Evolutionary conservation across 2,329 filamentous ascomycete species (phyloP), one percentile per base, ranked within the genome.

Genomic region (Colletotrichum scovillei): DNA sequence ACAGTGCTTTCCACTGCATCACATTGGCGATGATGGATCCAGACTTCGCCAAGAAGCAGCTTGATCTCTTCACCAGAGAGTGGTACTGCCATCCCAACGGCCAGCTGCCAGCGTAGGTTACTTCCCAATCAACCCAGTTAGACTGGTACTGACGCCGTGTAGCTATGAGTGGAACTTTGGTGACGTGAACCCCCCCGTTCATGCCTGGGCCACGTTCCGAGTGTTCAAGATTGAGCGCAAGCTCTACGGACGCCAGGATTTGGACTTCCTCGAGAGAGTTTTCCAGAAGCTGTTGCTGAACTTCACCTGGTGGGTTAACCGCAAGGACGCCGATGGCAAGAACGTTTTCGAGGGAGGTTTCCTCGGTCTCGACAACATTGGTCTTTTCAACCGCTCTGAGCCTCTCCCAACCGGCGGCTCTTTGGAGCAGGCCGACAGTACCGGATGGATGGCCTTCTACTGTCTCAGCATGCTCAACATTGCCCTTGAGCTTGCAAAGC

Each of bases 41-140:
- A 0, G 96, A 98, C 55, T 98, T 98, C 79, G 95, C 96, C 68
- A 98, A 98, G 90, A 98, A 98, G 86, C 96, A 98, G 84, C 91
- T 98, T 63, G 97, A 98, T 81, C 86, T 98, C 55, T 96, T 98
- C 81, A 98, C 96, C 2, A 90, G 96, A 79, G 97, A 98, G 85
- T 98, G 96, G 97, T 98, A 98, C 86, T 98, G 97, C 89, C 96
- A 98, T 83, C 96, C 96, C 19, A 98, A 98, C 79, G 97, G 96
- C 58, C 96, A 98, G 83, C 86, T 98, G 49, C 95, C 95, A 63
- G 95, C 96, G 78, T 97, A 92, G 81, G 87, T 85, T 19, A 22
- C 1, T 16, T 8, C 2, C 16, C 58, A 5, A 22, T 26, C 28
- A 4, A 12, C 24, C 28, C 4, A 46, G 8, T 12, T 5, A 26